Base-by-base conservation (phyloP, 805 yeast species). In the Wickerhamiella galacta region DNA sequence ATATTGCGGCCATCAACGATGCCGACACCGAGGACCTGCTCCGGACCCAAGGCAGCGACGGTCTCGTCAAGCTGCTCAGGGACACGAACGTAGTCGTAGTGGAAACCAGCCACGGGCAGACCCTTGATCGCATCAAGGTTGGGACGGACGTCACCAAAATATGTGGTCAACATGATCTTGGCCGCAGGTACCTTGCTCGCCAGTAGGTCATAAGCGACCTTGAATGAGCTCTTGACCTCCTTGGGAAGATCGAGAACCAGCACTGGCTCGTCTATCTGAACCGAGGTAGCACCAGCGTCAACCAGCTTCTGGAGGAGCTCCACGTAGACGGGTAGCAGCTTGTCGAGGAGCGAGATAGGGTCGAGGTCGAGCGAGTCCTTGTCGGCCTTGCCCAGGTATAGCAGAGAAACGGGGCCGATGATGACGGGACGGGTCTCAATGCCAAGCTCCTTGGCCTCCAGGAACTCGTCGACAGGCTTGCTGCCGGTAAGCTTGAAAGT, bases 81-180 rank as follows among this genome's bases (percentile, higher is more conserved):
- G 49, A 72, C 77, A 70, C 95, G 83, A 61, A 74, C 87, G 52
- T 82, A 81, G 68, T 90, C 98, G 57, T 79, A 80, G 72, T 90
- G 98, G 79, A 76, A 70, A 62, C 92, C 95, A 47, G 85, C 66
- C 50, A 90, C 94, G 53, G 95, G 93, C 58, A 90, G 72, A 48
- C 70, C 75, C 68, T 77, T 73, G 64, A 90, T 68, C 49, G 95
- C 85, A 46, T 63, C 66, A 57, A 85, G 65, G 80, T 90, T 90
- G 66, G 96, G 96, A 66, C 83, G 77, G 52, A 81, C 95, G 54
- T 92, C 94, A 70, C 98, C 98, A 60, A 90, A 90, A 75, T 90
- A 90, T 52, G 96, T 66, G 56, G 96, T 70, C 54, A 90, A 61
- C 50, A 76, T 63, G 49, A 90, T 61, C 61, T 78, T 74, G 61